Evolutionary conservation across 805 yeast species (phyloP), one percentile per base, ranked within the genome.

Genomic region (Candida chilensis): DNA sequence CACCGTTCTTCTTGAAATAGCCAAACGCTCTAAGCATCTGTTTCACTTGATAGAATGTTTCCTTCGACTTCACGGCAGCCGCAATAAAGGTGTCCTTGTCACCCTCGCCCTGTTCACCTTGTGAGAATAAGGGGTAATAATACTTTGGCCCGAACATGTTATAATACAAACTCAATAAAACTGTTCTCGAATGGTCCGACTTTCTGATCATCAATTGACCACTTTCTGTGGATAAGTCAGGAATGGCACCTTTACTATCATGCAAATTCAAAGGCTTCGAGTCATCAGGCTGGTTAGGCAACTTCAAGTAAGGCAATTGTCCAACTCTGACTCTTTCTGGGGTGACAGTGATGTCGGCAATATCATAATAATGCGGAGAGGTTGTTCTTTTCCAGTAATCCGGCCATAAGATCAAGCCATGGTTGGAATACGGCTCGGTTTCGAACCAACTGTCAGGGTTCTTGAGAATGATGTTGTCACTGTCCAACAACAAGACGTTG

Each of bases 61-160:
- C 52, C 0, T 50, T 39, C 44, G 71, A 43, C 1, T 56, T 75
- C 32, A 65, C 61, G 3, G 87, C 83, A 2, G 85, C 87, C 6
- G 80, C 73, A 24, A 74, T 67, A 40, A 78, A 79, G 0, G 90
- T 78, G 44, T 81, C 90, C 46, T 81, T 81, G 45, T 81, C 90
- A 30, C 90, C 88, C 56, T 80, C 82, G 16, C 90, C 90, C 1
- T 85, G 76, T 16, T 74, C 63, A 4, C 80, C 78, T 48, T 74
- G 75, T 3, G 79, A 60, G 24, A 78, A 54, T 28, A 78, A 54
- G 2, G 74, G 74, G 45, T 76, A 78, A 47, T 66, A 78, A 33
- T 67, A 58, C 6, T 64, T 52, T 19, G 78, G 80, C 0, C 86
- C 86, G 45, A 65, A 71, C 32, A 73, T 56, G 42, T 79, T 79